Evolutionary conservation across 2,329 filamentous ascomycete species (phyloP).

Genomic region (Apiospora marii): DNA sequence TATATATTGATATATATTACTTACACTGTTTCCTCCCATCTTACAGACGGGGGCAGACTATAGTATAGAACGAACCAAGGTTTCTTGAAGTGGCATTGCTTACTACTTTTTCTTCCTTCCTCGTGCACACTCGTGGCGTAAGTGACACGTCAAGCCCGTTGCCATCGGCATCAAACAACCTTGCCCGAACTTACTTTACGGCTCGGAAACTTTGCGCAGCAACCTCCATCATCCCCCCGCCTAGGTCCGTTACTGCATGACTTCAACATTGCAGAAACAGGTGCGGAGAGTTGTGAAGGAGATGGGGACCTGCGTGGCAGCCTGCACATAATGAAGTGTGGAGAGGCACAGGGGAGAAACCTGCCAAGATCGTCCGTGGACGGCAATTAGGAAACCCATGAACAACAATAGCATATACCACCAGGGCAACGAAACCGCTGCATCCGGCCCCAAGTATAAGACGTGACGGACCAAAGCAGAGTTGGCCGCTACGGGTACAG

Average conservation of each 20-base stretch:
- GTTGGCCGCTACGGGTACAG: background rate
- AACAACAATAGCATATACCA: background rate
- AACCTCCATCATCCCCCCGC: background rate
- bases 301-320: background rate
- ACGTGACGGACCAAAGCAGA: background rate
- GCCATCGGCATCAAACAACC: constrained; percentile 11
- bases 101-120: background rate
- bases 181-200: background rate
- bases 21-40: background rate
- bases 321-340: background rate
- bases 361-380: background rate
- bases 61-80: background rate
- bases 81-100: background rate
- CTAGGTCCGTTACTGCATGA: background rate
- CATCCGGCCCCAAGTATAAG: background rate
- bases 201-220: constrained; percentile 1
- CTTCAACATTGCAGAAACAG: background rate
- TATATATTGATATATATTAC: background rate
- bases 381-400: background rate
- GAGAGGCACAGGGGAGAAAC: background rate
- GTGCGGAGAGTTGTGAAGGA: background rate
- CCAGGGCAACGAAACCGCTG: background rate
- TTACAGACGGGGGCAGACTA: background rate
- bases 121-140: background rate
- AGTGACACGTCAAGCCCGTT: constrained; percentile 3